Base-by-base conservation (phyloP, 2,329 filamentous ascomycete genomes). In the Thermochaetoides dissita region DNA sequence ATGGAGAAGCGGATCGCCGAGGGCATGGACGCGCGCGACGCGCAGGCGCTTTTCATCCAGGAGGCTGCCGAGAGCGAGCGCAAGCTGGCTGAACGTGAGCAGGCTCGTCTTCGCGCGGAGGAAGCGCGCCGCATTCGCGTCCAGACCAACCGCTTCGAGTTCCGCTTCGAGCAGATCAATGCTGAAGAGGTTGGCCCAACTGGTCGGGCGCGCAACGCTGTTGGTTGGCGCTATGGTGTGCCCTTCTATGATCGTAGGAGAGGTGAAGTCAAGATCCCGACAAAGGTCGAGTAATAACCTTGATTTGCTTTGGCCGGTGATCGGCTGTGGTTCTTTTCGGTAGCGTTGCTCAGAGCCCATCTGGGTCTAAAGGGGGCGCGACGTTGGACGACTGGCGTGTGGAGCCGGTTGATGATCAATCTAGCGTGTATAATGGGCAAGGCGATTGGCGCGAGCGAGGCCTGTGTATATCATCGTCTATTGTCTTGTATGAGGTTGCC, bases 211-310 rank as follows among this genome's bases (percentile, higher is more conserved):
- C 59, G 62, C 32, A 60, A 57, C 28, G 75, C 64, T 9, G 67
- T 73, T 2, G 79, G 79, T 12, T 76, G 71, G 69, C 64, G 75
- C 46, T 83, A 83, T 51, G 79, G 79, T 46, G 69, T 68, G 46
- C 78, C 79, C 8, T 65, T 67, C 48, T 66, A 74, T 54, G 79
- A 83, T 55, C 68, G 79, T 43, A 73, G 69, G 61, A 72, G 69
- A 51, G 77, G 74, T n/a, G 55, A 71, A 56, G 60, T 79, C 62
- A 82, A 81, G 68, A 81, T 82, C 55, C 78, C 79, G 17, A 79
- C 71, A 32, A 71, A 66, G 41, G 74, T 81, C 42, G 71, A 69
- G 46, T 74, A 51, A 66, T 36, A 6, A 12, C 30, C 4, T 37
- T 30, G 4, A 10, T 36, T 17, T 39, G 41, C 40, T 47, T 38